A percentile compares a stretch with the other conserved stretches of the same genome.
These are phyloP conservation scores for Chaetomidium leptoderma DNA, from an alignment of 495 filamentous ascomycete genomes.

Conservation along the genomic window DNA sequence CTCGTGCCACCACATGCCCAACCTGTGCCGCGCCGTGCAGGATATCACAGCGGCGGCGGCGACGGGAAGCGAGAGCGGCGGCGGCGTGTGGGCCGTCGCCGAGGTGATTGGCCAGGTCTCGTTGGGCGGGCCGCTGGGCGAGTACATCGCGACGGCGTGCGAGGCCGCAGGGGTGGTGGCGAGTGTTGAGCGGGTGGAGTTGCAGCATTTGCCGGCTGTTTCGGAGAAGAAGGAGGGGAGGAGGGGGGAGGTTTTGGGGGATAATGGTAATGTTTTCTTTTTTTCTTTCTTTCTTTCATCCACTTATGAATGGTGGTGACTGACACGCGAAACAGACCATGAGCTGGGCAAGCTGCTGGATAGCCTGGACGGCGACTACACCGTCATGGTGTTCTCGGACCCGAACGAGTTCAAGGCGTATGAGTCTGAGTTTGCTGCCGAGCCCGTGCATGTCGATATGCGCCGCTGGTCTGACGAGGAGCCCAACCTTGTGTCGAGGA, in stretches of 20 bases:
- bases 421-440: constrained; percentile 43
- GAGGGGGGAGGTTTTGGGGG: constrained; percentile 54
- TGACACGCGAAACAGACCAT: constrained; percentile 30
- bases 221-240: constrained; percentile 44
- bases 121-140: constrained; percentile 31
- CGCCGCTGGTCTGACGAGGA: constrained; percentile 36
- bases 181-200: constrained; percentile 49
- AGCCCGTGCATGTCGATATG: constrained; percentile 45
- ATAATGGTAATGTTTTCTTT: constrained; percentile 53
- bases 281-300: no score
- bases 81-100: constrained; percentile 48
- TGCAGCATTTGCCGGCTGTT: constrained; percentile 41
- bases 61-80: constrained; percentile 23
- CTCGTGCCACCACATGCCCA: constrained; percentile 29
- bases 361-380: constrained; percentile 38
- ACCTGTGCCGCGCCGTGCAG: constrained; percentile 30
- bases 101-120: constrained; percentile 63
- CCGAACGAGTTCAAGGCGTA: constrained; percentile 42
- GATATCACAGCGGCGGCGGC: no score
- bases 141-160: constrained; percentile 33
- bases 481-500: constrained; percentile 14
- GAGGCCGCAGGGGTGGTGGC: constrained; percentile 33
- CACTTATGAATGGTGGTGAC: constrained; percentile 14
- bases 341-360: constrained; percentile 38
- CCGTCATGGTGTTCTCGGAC: constrained; percentile 44